These are phyloP conservation scores for Cyclotella atomus DNA, from an alignment of 108 stramenopile species.

Conservation along the genomic window DNA sequence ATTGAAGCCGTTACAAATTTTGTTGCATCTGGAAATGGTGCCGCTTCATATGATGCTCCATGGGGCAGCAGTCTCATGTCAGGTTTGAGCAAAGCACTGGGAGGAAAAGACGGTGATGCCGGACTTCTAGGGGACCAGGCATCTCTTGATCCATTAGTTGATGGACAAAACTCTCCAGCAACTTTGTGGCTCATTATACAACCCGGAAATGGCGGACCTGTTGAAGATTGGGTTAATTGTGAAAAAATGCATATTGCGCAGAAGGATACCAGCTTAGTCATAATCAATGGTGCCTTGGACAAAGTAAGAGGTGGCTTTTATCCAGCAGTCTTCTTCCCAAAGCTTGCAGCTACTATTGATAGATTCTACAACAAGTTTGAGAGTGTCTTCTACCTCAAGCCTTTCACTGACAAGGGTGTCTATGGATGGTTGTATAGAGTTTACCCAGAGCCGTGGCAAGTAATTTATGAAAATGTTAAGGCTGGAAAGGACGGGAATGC, in stretches of 20 bases:
- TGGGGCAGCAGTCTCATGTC: conserved; percentile 81
- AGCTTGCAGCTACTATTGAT: conserved; percentile 73
- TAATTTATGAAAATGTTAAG: conserved; percentile 60
- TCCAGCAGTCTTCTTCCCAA: conserved; percentile 80
- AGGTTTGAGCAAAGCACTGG: conserved; percentile 58
- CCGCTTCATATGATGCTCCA: conserved; percentile 61
- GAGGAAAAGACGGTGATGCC: conserved; percentile 62
- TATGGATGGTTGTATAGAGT: conserved; percentile 66
- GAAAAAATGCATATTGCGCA: conserved; percentile 49
- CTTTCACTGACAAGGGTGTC: conserved; percentile 77
- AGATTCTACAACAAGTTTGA: conserved; percentile 76
- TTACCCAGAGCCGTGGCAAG: conserved; percentile 85
- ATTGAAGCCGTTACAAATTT: conserved; percentile 75
- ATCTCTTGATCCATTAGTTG: conserved; percentile 58
- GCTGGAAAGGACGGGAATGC: conserved; percentile 41
- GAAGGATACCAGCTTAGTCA: conserved; percentile 38
- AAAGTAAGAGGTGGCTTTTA: conserved; percentile 88
- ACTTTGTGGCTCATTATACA: conserved; percentile 67
- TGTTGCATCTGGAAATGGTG: conserved; percentile 14
- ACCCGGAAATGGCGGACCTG: conserved; percentile 89
- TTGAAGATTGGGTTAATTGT: conserved; percentile 92
- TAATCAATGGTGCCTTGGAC: conserved; percentile 89
- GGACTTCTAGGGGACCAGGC: conserved; percentile 71
- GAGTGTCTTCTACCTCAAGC: conserved; percentile 68
- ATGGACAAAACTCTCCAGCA: conserved; percentile 43